These are phyloP conservation scores for Entamoeba moshkovskii DNA, from an alignment of 208 protist genomes.

Conservation along the genomic window DNA sequence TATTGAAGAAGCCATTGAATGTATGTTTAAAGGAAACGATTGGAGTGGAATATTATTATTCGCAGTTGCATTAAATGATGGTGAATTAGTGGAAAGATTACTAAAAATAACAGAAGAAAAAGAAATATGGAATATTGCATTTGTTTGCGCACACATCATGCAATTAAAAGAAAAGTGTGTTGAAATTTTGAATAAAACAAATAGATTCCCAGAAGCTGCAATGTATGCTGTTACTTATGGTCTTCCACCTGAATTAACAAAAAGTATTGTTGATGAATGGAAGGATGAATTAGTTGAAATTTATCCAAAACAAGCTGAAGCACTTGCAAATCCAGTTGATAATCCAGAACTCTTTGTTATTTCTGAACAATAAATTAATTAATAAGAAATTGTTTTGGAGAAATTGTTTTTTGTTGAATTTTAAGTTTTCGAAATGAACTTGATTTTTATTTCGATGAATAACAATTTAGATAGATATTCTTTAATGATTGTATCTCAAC, in stretches of 20 bases:
- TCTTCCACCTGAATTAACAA: not conserved
- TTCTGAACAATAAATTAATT: not conserved
- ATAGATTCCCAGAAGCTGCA: not conserved
- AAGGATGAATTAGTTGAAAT: not conserved
- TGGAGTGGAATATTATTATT: slow-evolving; percentile 5
- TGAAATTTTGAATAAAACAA: not conserved
- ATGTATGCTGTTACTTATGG: not conserved
- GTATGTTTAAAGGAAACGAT: slow-evolving; percentile 9
- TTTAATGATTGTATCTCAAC: no score
- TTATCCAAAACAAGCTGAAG: not conserved
- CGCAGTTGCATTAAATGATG: not conserved
- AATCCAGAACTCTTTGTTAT: not conserved
- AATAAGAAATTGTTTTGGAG: no score
- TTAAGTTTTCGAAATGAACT: no score
- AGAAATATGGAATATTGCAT: not conserved
- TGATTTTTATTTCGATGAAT: no score
- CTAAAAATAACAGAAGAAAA: slow-evolving; percentile 4
- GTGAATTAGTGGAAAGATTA: not conserved
- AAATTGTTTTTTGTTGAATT: no score
- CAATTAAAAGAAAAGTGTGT: not conserved
- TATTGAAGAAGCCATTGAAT: not conserved
- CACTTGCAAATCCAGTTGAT: not conserved
- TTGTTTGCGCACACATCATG: not conserved
- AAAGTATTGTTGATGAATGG: not conserved
- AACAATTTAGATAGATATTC: no score